A percentile compares a stretch with the other conserved stretches of the same genome.
phyloP scores from a whole-genome alignment of 176 grass and related monocot genomes.

The Hyparrhenia diplandra region DNA sequence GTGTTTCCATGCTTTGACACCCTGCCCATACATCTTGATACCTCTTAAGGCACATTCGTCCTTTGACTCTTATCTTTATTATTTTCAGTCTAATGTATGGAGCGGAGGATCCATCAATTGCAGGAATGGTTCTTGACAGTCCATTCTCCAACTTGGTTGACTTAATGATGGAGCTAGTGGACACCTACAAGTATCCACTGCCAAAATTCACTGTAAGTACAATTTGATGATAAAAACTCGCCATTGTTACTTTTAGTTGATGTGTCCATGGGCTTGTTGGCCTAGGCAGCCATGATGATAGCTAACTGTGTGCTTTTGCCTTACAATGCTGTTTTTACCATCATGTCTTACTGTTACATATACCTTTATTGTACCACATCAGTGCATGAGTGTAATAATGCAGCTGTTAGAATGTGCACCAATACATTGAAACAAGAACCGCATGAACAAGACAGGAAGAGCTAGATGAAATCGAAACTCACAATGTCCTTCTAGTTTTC shows the following conservation, averaged over 20 bases:
- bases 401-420: not conserved
- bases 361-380: not conserved
- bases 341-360: constrained; percentile 2
- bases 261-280: not conserved
- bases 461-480: not conserved
- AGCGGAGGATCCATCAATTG: constrained; percentile 99
- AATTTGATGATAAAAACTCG: not conserved
- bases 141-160: constrained; percentile 98
- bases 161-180: constrained; percentile 99
- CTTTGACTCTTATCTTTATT: constrained; percentile 4
- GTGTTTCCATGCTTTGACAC: not conserved
- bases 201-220: constrained; percentile 94
- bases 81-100: constrained; percentile 93
- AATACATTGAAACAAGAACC: not conserved
- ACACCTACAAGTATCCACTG: constrained; percentile 98
- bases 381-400: not conserved
- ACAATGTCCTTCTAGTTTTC: not conserved
- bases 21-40: not conserved
- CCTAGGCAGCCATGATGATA: constrained; percentile 2
- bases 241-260: not conserved
- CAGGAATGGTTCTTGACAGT: constrained; percentile 99
- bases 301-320: not conserved
- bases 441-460: not conserved
- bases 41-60: constrained; percentile 4
- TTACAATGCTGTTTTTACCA: constrained; percentile 5